Base-by-base conservation (phyloP, 2,329 filamentous ascomycete species). In the Meredithiella fracta region DNA sequence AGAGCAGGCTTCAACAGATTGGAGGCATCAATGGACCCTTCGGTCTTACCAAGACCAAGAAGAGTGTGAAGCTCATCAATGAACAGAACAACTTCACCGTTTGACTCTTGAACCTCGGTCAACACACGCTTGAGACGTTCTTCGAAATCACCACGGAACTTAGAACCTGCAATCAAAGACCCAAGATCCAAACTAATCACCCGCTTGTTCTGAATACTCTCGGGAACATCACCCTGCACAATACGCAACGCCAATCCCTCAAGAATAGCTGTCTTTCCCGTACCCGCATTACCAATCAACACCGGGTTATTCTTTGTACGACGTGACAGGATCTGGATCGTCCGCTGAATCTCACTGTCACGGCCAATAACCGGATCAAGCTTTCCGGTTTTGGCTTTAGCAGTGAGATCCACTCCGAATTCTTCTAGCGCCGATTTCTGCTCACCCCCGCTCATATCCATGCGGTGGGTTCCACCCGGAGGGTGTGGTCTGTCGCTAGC, bases 291-390 rank as follows among this genome's bases (percentile, higher is more conserved):
- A 60, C 91, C 91, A 58, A 96, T 95, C n/a, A 96, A 72, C 0
- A 96, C 90, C 0, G 91, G 91, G 62, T 94, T 94, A 64, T 96
- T 97, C 69, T 97, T 97, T 6, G 92, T 97, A 59, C 92, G 77
- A 60, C 92, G 76, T 15, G 90, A 96, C 1, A 98, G 71, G 9
- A 98, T 85, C 65, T 97, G 92, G 59, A 97, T 96, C 0, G 90
- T 95, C 52, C 92, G 77, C 65, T 95, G 87, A 54, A 97, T 95
- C 67, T 96, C 92, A 3, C 79, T 74, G 63, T 96, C 90, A 67
- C 92, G 78, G 20, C 92, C 92, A 64, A 98, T 97, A 14, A 97
- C 91, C 0, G 92, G 92, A 65, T 98, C 92, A 2, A 98, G 76
- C 66, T 95, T 96, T 42, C 92, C 92, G 51, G 85, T 84, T 66